Percentiles rank a stretch among this genome's conserved stretches.
These are phyloP conservation scores for Pogostemon cablin DNA, from an alignment of 257 asterid species.

Conservation along the genomic window DNA sequence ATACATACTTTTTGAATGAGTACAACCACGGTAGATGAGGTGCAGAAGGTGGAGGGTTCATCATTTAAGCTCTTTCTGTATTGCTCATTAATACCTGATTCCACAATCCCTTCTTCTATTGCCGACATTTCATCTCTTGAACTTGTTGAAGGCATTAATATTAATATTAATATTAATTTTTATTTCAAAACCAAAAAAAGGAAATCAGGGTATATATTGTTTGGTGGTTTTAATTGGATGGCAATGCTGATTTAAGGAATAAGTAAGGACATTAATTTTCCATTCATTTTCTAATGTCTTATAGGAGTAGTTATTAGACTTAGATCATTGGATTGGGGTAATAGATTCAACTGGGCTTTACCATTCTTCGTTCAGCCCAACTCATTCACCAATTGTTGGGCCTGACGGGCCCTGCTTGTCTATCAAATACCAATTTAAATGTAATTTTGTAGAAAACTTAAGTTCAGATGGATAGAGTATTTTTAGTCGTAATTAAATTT, in stretches of 20 bases:
- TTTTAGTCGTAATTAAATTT: too few relatives aligned
- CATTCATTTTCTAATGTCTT: too few relatives aligned
- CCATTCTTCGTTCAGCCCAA: too few relatives aligned
- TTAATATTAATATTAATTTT: neutral
- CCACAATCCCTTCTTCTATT: constrained; percentile 50
- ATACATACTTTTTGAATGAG: constrained; percentile 52
- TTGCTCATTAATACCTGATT: neutral
- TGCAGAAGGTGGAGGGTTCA: constrained; percentile 40
- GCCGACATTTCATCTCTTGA: constrained; percentile 31
- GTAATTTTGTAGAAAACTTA: too few relatives aligned
- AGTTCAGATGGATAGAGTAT: too few relatives aligned
- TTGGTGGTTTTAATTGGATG: constrained; percentile 40
- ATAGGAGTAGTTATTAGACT: too few relatives aligned
- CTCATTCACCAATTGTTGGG: too few relatives aligned
- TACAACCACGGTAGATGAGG: constrained; percentile 46
- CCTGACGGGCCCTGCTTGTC: too few relatives aligned
- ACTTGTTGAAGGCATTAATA: constrained; percentile 33
- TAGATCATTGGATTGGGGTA: too few relatives aligned
- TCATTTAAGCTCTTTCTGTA: constrained; percentile 24
- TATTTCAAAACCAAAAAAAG: neutral
- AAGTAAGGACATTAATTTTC: constrained; percentile 33
- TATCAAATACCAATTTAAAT: too few relatives aligned
- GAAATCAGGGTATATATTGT: constrained; percentile 16
- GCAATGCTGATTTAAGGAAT: constrained; percentile 48
- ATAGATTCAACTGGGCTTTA: too few relatives aligned